Conservation (phyloP, 2,329 filamentous ascomycete species). For the Emmonsiellopsis sp. region DNA sequence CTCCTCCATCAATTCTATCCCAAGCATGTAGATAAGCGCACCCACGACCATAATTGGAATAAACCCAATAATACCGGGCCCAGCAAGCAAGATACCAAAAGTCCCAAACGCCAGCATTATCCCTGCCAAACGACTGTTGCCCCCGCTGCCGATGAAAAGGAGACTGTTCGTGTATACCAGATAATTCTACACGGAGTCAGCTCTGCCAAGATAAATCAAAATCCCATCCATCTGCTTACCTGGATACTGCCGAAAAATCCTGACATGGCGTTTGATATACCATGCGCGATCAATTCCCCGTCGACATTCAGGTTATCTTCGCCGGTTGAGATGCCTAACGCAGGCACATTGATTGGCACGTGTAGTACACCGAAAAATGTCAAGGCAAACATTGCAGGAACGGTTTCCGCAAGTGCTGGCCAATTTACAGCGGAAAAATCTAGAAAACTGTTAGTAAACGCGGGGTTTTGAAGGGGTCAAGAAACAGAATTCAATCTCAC, state of each 20-base stretch:
- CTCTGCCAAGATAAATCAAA: not conserved
- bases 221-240: constrained; percentile 25
- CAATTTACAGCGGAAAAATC: constrained; percentile 76
- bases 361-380: constrained; percentile 97
- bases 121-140: constrained; percentile 76
- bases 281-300: constrained; percentile 83
- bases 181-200: constrained; percentile 61
- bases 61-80: constrained; percentile 80
- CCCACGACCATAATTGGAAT: constrained; percentile 97
- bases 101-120: constrained; percentile 75
- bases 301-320: constrained; percentile 91
- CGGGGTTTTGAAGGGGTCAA: not conserved
- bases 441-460: constrained; percentile 27
- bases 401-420: constrained; percentile 69
- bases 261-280: constrained; percentile 84
- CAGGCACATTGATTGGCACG: constrained; percentile 95
- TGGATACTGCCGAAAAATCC: constrained; percentile 79
- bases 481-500: constrained; percentile 44
- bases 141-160: constrained; percentile 91
- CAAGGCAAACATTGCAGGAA: constrained; percentile 91
- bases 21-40: constrained; percentile 86
- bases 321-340: constrained; percentile 77
- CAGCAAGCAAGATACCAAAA: constrained; percentile 71
- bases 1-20: constrained; percentile 83
- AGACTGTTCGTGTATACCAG: constrained; percentile 95